A percentile compares a stretch with the other conserved stretches of the same genome.
Conservation (phyloP, 192 early-diverging fungal genomes). For the Pilobolus umbonatus region DNA sequence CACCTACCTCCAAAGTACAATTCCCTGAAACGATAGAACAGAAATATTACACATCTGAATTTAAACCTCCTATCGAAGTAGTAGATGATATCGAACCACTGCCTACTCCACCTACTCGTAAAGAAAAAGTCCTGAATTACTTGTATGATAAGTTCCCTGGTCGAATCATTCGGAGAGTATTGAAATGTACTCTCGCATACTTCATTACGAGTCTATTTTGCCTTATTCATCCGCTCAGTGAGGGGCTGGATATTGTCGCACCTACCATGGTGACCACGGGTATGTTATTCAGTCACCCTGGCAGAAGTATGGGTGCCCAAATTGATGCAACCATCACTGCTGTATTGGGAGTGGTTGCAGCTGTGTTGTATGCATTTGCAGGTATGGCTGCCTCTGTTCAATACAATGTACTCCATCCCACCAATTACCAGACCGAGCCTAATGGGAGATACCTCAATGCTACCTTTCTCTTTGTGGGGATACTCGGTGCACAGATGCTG, state of each 20-base stretch:
- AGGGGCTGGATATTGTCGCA: constrained; percentile 23
- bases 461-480: constrained; percentile 40
- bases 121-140: constrained; percentile 23
- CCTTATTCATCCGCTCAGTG: constrained; percentile 23
- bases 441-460: constrained; percentile 30
- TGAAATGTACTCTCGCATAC: constrained; percentile 39
- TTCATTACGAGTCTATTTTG: constrained; percentile 31
- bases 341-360: constrained; percentile 34
- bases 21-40: constrained; percentile 14
- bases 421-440: constrained; percentile 19
- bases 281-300: constrained; percentile 45
- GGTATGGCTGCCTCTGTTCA: constrained; percentile 27
- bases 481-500: constrained; percentile 34
- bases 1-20: constrained; percentile 4
- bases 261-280: constrained; percentile 32
- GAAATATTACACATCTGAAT: neutral
- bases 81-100: neutral
- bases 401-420: constrained; percentile 24
- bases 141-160: constrained; percentile 34
- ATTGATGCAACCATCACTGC: constrained; percentile 43
- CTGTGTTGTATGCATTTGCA: constrained; percentile 34
- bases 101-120: constrained; percentile 6
- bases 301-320: constrained; percentile 44
- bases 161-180: constrained; percentile 37
- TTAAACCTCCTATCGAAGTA: neutral